Conservation (phyloP, 345 rosid genomes). For the Diplotaxis tenuifolia region DNA sequence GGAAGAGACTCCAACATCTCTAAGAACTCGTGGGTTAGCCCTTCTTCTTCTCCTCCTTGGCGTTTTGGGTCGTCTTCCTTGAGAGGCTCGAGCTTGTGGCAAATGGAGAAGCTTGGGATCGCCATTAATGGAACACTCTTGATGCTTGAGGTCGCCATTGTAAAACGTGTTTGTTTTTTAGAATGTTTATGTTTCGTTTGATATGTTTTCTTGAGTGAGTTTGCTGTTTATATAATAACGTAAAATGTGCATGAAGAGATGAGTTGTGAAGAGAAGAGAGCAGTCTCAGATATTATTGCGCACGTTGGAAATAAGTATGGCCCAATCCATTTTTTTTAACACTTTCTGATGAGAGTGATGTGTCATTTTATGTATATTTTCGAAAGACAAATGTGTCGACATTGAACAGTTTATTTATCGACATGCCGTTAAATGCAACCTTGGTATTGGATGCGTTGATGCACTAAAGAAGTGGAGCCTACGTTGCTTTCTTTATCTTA, state of each 20-base stretch:
- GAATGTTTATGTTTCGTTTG: constrained; percentile 2
- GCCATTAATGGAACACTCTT: constrained; percentile 24
- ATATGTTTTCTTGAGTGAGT: constrained; percentile 13
- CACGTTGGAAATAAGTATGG: constrained; percentile 24
- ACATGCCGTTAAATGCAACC: background rate
- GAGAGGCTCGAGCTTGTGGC: constrained; percentile 28
- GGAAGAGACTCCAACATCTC: constrained; percentile 57
- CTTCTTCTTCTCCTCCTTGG: constrained; percentile 28
- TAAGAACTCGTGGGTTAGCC: constrained; percentile 47
- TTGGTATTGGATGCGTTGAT: background rate
- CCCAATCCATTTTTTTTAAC: constrained; percentile 6
- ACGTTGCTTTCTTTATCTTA: background rate
- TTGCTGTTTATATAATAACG: constrained; percentile 33
- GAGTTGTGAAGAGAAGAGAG: constrained; percentile 7
- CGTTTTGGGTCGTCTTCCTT: constrained; percentile 7
- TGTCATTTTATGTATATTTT: background rate
- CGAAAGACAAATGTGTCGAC: background rate
- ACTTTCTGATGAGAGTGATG: background rate
- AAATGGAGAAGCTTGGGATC: constrained; percentile 12
- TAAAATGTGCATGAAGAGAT: constrained; percentile 26
- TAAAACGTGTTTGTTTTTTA: background rate
- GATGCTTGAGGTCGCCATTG: constrained; percentile 37
- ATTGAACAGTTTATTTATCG: background rate
- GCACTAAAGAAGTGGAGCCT: background rate
- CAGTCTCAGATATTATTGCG: background rate